Base-by-base conservation (phyloP, 345 rosid species). In the Euphorbia peplus region DNA sequence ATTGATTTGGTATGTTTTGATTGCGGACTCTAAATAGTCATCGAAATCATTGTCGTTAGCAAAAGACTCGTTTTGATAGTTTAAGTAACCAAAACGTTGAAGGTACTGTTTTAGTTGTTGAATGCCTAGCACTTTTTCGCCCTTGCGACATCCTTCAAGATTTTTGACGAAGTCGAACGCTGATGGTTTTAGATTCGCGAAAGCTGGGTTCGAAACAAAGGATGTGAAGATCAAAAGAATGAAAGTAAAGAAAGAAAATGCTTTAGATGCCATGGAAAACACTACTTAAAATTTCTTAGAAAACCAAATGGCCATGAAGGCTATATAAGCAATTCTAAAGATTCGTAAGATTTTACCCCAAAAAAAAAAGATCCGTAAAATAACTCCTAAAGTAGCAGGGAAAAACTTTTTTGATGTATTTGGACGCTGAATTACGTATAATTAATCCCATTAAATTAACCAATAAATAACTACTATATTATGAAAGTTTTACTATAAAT, bases 131-230 rank as follows among this genome's bases (percentile, higher is more conserved):
- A 70, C 26, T 3, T 63, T 76, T 28, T 78, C 78, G 3, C 83
- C 84, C 56, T 73, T 74, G 28, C 64, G 72, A 41, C 76, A 70
- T 11, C 85, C 88, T 51, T 76, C 8, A 1, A 81, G 78, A 12
- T 72, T 63, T 3, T 76, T 55, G 10, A 81, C 19, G 63, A 80
- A 80, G 13, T 35, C 75, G 9, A 75, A 67, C 28, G 70, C 8
- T 21, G 60, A 53, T 52, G 12, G 8, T 13, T 6, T 13, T 46
- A 42, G 5, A 16, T 30, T 5, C 2, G 61, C 30, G 1, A 52
- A 52, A 52, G 25, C 60, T 12, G 57, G 5, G 32, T 21, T 4
- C 12, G 8, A 13, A 35, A 10, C 11, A 12, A 52, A 19, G 39
- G 35, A 24, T 25, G 30, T 26, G 29, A 53, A 4, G 48, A 35